phyloP scores from a whole-genome alignment of 257 asterid genomes.

The Ligustrum vulgare region DNA sequence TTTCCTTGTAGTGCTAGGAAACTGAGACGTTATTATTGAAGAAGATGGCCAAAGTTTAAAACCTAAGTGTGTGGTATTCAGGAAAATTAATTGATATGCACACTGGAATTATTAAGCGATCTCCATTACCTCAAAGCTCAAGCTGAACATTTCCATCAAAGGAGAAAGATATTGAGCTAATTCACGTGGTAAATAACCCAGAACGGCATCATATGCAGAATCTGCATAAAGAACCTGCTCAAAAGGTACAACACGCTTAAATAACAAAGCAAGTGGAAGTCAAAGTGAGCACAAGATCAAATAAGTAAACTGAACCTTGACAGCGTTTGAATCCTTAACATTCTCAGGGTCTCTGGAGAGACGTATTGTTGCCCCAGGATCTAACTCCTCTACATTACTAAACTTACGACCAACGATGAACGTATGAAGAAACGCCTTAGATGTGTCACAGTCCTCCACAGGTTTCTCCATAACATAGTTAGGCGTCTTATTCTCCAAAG shows the following conservation, averaged over 20 bases:
- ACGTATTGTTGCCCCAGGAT: conserved; percentile 48
- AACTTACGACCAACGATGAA: conserved; percentile 84
- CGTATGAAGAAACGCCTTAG: conserved; percentile 53
- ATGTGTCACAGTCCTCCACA: conserved; percentile 35
- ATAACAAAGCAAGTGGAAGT: conserved; percentile 1
- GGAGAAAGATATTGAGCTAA: conserved; percentile 77
- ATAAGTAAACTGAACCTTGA: conserved; percentile 57
- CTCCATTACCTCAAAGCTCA: conserved; percentile 67
- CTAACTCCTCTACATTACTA: conserved; percentile 47
- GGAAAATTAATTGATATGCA: not conserved
- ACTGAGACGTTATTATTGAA: conserved; percentile 16
- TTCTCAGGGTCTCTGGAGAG: conserved; percentile 77
- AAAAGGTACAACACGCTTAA: conserved; percentile 18
- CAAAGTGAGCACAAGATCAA: conserved; percentile 16
- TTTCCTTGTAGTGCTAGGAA: conserved; percentile 6
- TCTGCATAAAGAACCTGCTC: conserved; percentile 70
- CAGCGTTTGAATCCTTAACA: conserved; percentile 73
- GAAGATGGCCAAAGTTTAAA: not conserved
- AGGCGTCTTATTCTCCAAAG: conserved; percentile 30
- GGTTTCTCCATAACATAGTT: conserved; percentile 30
- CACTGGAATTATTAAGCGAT: not conserved
- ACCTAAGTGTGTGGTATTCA: conserved; percentile 4
- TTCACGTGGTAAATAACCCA: conserved; percentile 87
- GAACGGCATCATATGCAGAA: conserved; percentile 41
- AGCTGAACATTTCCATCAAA: conserved; percentile 63